Evolutionary conservation across 2,329 filamentous ascomycete genomes (phyloP).

Genomic region (Cladosporium sp.): DNA sequence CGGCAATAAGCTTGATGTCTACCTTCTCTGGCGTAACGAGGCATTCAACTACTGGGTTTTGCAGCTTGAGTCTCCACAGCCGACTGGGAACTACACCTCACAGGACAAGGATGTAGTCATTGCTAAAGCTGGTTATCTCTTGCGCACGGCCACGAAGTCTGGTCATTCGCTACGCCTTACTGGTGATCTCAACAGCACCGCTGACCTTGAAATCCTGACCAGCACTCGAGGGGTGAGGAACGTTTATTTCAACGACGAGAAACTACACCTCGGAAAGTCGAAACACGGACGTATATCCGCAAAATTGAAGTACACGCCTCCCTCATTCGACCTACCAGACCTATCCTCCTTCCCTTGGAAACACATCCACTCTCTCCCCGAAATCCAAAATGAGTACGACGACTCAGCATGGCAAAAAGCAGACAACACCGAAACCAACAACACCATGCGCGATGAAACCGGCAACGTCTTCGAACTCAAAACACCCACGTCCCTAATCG

Average conservation of each 20-base stretch:
- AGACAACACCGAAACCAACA: slow-evolving; percentile 55
- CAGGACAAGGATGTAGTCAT: slow-evolving; percentile 40
- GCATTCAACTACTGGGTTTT: slow-evolving; percentile 69
- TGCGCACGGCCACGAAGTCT: slow-evolving; percentile 51
- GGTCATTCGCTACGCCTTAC: slow-evolving; percentile 56
- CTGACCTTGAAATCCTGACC: slow-evolving; percentile 64
- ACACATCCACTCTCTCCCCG: slow-evolving; percentile 66
- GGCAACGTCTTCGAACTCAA: slow-evolving; percentile 42
- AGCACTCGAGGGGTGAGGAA: slow-evolving; percentile 49
- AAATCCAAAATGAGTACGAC: slow-evolving; percentile 60
- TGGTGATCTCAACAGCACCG: slow-evolving; percentile 70
- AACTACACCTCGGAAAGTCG: slow-evolving; percentile 36
- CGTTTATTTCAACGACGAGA: slow-evolving; percentile 58
- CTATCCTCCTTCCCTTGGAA: slow-evolving; percentile 62
- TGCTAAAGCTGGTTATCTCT: slow-evolving; percentile 62
- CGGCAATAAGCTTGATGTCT: slow-evolving; percentile 47
- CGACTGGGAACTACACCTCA: slow-evolving; percentile 29
- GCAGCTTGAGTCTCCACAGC: slow-evolving; percentile 36
- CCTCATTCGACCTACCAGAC: slow-evolving; percentile 52
- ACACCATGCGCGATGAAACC: slow-evolving; percentile 44
- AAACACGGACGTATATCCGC: slow-evolving; percentile 49
- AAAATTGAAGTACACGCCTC: slow-evolving; percentile 47
- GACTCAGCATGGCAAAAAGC: slow-evolving; percentile 65
- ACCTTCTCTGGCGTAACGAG: slow-evolving; percentile 57
- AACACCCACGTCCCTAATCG: slow-evolving; percentile 63